Base-by-base conservation (phyloP, 805 yeast species). In the Debaryomyces hansenii region DNA sequence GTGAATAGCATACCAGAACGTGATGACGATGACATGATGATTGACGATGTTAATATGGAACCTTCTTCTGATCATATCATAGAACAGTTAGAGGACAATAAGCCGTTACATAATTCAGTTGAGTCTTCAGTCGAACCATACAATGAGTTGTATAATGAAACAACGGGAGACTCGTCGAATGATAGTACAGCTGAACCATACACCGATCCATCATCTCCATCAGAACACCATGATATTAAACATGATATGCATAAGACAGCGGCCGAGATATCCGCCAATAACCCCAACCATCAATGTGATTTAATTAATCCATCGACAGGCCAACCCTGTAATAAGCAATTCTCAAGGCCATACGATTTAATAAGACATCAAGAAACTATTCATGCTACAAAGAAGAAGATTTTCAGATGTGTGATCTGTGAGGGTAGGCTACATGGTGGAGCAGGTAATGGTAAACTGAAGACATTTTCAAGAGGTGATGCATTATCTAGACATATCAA, bases 321-420 rank as follows among this genome's bases (percentile, higher is more conserved):
- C 14, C 61, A 72, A 50, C 79, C 81, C 20, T 89, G 96, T 66
- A 69, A 77, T 55, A 87, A 87, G 67, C 83, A 83, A 58, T 92
- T 92, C 61, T 90, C 97, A 14, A 80, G 99, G 60, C 77, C 78
- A 14, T 72, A 72, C 49, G 78, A 72, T 55, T 63, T 72, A 52
- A 69, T 72, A 16, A 65, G 78, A 48, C 78, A 72, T 55, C 77
- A 72, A 57, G 76, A 72, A 50, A 72, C 78, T n/a, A 70, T 72
- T n/a, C 78, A 72, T 53, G 77, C 78, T 1, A 45, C 73, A 5
- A 67, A 67, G 57, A 72, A 72, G 67, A 72, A 72, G 60, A 70
- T 72, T 16, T 72, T 67, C 52, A 57, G 78, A 39, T 72, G 78
- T 60, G 76, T 72, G 27, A 70, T 72, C 20, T 72, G 78, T 53